These are phyloP conservation scores for Nidularia pulvinata DNA, from an alignment of 768 basidiomycete species.

Conservation along the genomic window DNA sequence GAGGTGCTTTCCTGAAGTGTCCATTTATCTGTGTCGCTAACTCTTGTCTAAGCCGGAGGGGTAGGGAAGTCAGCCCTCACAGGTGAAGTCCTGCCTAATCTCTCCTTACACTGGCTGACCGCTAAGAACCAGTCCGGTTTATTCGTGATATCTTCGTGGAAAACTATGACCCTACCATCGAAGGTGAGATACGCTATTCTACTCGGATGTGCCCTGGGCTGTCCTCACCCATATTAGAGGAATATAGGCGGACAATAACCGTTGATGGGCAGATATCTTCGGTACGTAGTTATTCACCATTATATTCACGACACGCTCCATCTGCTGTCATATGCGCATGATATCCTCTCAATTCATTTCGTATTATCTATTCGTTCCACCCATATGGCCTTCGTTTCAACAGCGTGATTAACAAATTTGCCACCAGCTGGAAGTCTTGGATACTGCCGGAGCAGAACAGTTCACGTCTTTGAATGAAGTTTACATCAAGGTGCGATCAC, in stretches of 20 bases:
- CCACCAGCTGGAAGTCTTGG: slow-evolving; percentile 72
- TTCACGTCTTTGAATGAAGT: slow-evolving; percentile 80
- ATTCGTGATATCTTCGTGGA: slow-evolving; percentile 73
- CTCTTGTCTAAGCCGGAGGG: slow-evolving; percentile 63
- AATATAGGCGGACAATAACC: slow-evolving; percentile 64
- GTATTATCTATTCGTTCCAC: not conserved
- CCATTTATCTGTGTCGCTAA: not conserved
- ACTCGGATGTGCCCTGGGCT: slow-evolving; percentile 1
- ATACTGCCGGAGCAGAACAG: slow-evolving; percentile 87
- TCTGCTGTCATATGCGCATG: not conserved
- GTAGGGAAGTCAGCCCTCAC: slow-evolving; percentile 90
- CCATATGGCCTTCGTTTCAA: too few relatives aligned
- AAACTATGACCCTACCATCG: slow-evolving; percentile 83
- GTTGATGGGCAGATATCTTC: slow-evolving; percentile 65
- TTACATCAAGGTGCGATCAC: slow-evolving; percentile 65
- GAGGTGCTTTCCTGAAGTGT: slow-evolving; percentile 41
- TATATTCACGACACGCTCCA: not conserved
- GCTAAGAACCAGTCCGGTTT: slow-evolving; percentile 53
- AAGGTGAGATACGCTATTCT: slow-evolving; percentile 45
- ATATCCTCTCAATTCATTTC: not conserved
- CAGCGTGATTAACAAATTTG: slow-evolving; percentile 1
- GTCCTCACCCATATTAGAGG: slow-evolving; percentile 44
- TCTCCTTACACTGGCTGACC: not conserved
- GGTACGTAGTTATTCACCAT: slow-evolving; percentile 36
- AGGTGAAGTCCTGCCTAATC: slow-evolving; percentile 19